Conservation (phyloP, 495 filamentous ascomycete genomes). For the Talaromyces borbonicus region DNA sequence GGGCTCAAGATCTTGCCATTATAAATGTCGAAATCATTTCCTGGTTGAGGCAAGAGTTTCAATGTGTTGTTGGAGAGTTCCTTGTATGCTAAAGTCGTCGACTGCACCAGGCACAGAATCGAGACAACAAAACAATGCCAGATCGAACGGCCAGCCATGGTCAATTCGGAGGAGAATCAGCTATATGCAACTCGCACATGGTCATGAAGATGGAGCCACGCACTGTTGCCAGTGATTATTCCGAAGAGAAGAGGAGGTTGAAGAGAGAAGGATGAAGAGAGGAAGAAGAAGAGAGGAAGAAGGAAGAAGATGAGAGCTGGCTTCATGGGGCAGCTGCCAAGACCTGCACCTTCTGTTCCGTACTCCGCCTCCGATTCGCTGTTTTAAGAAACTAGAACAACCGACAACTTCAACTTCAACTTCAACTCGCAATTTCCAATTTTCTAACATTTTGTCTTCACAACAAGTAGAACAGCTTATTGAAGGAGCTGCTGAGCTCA, state of each 20-base stretch:
- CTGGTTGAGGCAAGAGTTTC: conserved; percentile 53
- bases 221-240: too few species aligned
- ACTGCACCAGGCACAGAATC: conserved; percentile 19
- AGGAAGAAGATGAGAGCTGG: not conserved
- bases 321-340: not conserved
- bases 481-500: too few species aligned
- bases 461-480: too few species aligned
- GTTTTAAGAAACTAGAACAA: too few species aligned
- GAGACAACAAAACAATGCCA: conserved; percentile 3
- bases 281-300: too few species aligned
- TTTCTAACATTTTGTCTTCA: not conserved
- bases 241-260: too few species aligned
- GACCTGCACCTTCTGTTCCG: not conserved
- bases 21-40: conserved; percentile 71
- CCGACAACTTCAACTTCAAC: too few species aligned
- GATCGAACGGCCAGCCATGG: not conserved
- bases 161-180: not conserved
- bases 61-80: conserved; percentile 65
- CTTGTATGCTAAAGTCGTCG: conserved; percentile 53
- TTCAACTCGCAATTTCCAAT: too few species aligned
- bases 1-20: conserved; percentile 69
- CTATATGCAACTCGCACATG: too few species aligned
- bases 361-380: not conserved
- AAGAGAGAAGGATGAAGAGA: too few species aligned
- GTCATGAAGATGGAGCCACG: too few species aligned